These are phyloP conservation scores for Fulvia fulva DNA, from an alignment of 2,329 filamentous ascomycete genomes.

Conservation along the genomic window DNA sequence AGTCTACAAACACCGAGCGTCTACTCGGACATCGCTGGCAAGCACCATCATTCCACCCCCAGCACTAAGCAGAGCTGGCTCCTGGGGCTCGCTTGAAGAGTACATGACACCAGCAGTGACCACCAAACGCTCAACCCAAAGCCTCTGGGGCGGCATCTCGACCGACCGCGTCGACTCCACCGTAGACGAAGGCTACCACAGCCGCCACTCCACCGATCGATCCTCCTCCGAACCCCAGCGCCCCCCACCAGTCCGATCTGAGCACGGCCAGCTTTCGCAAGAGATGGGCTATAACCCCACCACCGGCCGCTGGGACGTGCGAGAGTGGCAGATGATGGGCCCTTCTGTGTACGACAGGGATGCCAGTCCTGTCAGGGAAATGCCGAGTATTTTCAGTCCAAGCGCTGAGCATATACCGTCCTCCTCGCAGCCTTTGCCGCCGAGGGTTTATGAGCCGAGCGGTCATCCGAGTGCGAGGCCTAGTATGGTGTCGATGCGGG, in stretches of 20 bases:
- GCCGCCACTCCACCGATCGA: neutral
- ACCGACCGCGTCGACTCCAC: neutral
- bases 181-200: neutral
- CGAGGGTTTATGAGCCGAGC: neutral
- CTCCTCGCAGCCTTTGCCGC: neutral
- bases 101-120: neutral
- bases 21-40: neutral
- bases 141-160: slow-evolving; percentile 1
- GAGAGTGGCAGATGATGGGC: neutral
- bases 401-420: neutral
- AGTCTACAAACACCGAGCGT: neutral
- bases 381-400: neutral
- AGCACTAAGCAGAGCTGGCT: neutral
- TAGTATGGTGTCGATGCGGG: neutral
- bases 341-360: neutral
- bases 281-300: neutral
- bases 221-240: neutral
- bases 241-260: neutral
- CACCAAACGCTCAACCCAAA: neutral
- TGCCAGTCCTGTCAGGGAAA: neutral
- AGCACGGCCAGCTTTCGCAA: neutral
- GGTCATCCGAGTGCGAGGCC: neutral
- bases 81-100: neutral
- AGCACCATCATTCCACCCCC: slow-evolving; percentile 5
- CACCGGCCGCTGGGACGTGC: neutral